Conservation (phyloP, 176 grass and related monocot genomes). For the Carex kokanica region DNA sequence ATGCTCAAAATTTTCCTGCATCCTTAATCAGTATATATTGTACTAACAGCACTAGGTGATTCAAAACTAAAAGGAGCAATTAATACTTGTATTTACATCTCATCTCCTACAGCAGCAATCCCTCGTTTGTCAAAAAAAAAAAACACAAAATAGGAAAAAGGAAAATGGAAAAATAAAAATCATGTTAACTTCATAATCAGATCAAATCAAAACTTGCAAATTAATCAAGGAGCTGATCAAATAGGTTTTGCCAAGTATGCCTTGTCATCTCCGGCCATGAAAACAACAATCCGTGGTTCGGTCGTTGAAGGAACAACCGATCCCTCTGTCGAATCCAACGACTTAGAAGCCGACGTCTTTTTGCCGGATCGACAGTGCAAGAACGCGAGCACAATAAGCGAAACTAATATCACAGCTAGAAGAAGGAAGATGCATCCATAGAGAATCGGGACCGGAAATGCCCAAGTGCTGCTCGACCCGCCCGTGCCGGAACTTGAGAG, state of each 20-base stretch:
- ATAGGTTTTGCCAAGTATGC: constrained; percentile 30
- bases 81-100: neutral
- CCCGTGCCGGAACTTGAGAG: neutral
- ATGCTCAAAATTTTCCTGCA: neutral
- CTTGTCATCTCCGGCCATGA: constrained; percentile 29
- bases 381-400: constrained; percentile 14
- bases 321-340: neutral
- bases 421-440: constrained; percentile 27
- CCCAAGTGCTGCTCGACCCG: neutral
- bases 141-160: neutral
- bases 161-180: neutral
- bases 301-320: neutral
- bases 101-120: neutral
- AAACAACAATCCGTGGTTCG: constrained; percentile 17
- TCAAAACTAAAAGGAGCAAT: neutral
- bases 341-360: neutral
- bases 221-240: neutral
- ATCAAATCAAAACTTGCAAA: neutral
- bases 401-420: constrained; percentile 19
- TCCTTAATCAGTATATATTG: neutral
- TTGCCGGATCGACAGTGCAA: constrained; percentile 3
- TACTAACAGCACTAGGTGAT: too few relatives aligned
- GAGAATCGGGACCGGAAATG: constrained; percentile 23
- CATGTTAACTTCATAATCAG: neutral
- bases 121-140: neutral